Conservation (phyloP, 2,329 filamentous ascomycete species). For the Trichophaea hybrida region DNA sequence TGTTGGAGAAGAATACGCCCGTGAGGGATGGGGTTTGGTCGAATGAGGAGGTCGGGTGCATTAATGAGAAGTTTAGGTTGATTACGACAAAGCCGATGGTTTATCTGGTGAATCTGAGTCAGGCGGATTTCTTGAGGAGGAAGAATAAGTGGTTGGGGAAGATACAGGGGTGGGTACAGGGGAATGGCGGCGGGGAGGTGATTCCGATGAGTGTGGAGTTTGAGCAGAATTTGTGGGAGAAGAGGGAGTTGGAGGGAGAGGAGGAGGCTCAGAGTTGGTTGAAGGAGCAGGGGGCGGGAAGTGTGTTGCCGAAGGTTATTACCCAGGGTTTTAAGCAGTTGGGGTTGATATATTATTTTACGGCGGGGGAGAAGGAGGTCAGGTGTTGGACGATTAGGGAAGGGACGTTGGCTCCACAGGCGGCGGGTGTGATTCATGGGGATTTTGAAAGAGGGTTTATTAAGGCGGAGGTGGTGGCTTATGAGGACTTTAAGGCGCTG, state of each 20-base stretch:
- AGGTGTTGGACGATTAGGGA: conserved; percentile 35
- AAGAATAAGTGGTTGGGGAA: conserved; percentile 36
- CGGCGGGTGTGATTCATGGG: conserved; percentile 34
- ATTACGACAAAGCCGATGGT: conserved; percentile 37
- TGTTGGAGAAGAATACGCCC: conserved; percentile 34
- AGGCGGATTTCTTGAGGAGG: conserved; percentile 37
- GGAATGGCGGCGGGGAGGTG: conserved; percentile 35
- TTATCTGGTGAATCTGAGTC: conserved; percentile 36
- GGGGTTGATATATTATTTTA: conserved; percentile 37
- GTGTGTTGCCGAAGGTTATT: conserved; percentile 34
- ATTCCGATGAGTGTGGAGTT: conserved; percentile 37
- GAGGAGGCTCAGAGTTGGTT: conserved; percentile 29
- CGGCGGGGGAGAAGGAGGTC: conserved; percentile 37
- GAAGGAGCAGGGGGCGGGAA: conserved; percentile 34
- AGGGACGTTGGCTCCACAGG: conserved; percentile 33
- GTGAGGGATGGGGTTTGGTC: conserved; percentile 36
- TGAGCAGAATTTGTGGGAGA: conserved; percentile 34
- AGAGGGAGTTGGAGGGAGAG: conserved; percentile 32
- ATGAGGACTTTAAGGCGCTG: conserved; percentile 36
- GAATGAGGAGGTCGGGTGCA: conserved; percentile 34
- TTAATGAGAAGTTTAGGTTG: conserved; percentile 36
- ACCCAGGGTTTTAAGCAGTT: conserved; percentile 36
- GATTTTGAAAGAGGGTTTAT: conserved; percentile 37
- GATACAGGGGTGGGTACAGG: conserved; percentile 37
- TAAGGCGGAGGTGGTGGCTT: conserved; percentile 36